Conservation (phyloP, 129 eudicot genomes). For the Pulicaria dysenterica region DNA sequence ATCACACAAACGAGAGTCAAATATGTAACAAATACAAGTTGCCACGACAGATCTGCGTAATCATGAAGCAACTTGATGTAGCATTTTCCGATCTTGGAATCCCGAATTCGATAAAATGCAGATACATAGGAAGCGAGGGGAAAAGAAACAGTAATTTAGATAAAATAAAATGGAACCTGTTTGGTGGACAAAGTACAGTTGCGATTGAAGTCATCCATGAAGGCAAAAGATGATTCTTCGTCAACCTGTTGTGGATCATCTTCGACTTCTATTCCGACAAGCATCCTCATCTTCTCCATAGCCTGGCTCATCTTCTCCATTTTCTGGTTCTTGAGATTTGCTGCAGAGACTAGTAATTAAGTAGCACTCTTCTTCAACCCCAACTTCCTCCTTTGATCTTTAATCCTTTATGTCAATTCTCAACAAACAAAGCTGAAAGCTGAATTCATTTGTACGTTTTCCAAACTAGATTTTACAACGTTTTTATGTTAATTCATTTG, state of each 20-base stretch:
- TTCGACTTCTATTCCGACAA: slow-evolving; percentile 93
- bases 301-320: slow-evolving; percentile 94
- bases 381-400: neutral
- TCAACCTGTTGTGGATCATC: slow-evolving; percentile 54
- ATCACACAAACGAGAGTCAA: slow-evolving; percentile 8
- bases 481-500: too few relatives aligned
- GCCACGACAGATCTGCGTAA: slow-evolving; percentile 19
- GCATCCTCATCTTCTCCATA: slow-evolving; percentile 80
- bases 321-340: neutral
- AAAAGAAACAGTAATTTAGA: neutral
- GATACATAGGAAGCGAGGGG: slow-evolving; percentile 3
- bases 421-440: too few relatives aligned
- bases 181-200: slow-evolving; percentile 85
- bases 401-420: too few relatives aligned
- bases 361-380: neutral
- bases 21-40: slow-evolving; percentile 3
- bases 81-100: slow-evolving; percentile 26
- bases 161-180: slow-evolving; percentile 50
- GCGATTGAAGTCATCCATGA: slow-evolving; percentile 87
- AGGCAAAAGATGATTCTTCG: slow-evolving; percentile 66
- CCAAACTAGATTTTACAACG: too few relatives aligned
- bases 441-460: too few relatives aligned
- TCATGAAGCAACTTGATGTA: neutral
- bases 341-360: slow-evolving; percentile 8
- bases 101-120: slow-evolving; percentile 5